Evolutionary conservation across 768 basidiomycete genomes (phyloP).

Genomic region (Mrakia blollopis): DNA sequence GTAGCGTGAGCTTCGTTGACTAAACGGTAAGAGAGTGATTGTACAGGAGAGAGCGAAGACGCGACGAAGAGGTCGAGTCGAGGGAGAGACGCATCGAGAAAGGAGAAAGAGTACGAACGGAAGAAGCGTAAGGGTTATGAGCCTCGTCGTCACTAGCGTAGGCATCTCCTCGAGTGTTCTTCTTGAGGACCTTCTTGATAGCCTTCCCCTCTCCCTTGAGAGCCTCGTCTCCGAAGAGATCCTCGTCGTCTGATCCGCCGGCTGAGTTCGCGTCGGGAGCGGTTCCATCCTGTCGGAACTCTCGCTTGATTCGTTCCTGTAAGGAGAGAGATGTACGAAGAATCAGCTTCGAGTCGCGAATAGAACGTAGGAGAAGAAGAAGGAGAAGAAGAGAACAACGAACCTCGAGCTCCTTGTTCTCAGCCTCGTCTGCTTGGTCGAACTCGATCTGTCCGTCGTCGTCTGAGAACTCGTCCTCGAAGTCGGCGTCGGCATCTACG

Average conservation of each 20-base stretch:
- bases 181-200: slow-evolving; percentile 27
- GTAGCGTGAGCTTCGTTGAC: neutral
- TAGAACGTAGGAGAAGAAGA: neutral
- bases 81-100: no score
- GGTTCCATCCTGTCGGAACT: slow-evolving; percentile 28
- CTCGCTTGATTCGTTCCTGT: slow-evolving; percentile 27
- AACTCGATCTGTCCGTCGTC: slow-evolving; percentile 32
- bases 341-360: neutral
- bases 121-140: slow-evolving; percentile 28
- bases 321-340: neutral
- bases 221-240: slow-evolving; percentile 26
- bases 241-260: slow-evolving; percentile 29
- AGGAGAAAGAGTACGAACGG: neutral
- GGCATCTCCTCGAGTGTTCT: slow-evolving; percentile 19
- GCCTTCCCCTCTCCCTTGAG: slow-evolving; percentile 20
- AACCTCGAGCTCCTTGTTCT: slow-evolving; percentile 32
- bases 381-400: neutral
- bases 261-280: slow-evolving; percentile 11
- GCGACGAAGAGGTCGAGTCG: no score
- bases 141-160: slow-evolving; percentile 22
- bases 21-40: neutral
- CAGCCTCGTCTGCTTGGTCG: slow-evolving; percentile 30
- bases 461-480: slow-evolving; percentile 32
- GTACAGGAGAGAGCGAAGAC: neutral
- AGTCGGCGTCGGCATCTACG: slow-evolving; percentile 27